These are phyloP conservation scores for Chondrus crispus DNA, from an alignment of 23 red algal species.

Conservation along the genomic window DNA sequence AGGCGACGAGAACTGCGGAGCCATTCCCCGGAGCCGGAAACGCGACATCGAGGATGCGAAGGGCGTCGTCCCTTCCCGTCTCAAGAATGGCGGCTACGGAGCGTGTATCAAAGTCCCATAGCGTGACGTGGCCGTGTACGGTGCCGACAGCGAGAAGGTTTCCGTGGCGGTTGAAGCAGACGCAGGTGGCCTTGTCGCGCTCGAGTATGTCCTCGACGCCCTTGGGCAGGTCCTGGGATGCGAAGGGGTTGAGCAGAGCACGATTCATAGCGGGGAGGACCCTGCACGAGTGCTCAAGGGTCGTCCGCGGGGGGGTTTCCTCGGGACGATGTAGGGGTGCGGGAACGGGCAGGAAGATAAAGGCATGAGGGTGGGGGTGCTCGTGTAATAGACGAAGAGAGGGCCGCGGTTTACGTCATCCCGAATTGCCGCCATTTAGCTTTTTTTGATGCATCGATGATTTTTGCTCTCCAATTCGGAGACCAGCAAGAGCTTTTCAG, in stretches of 20 bases:
- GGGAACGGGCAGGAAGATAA: no score
- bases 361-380: no score
- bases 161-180: constrained; percentile 83
- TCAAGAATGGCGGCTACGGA: constrained; percentile 27
- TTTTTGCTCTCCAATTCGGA: no score
- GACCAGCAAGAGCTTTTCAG: no score
- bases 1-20: constrained; percentile 26
- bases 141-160: constrained; percentile 85
- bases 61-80: neutral
- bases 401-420: no score
- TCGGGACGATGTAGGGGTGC: no score
- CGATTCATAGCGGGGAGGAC: constrained; percentile 62
- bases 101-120: constrained; percentile 88
- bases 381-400: no score
- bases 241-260: constrained; percentile 80
- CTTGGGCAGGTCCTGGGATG: constrained; percentile 50
- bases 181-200: constrained; percentile 52
- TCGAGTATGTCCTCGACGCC: constrained; percentile 61
- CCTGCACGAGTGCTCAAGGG: no score
- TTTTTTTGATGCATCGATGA: no score
- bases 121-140: constrained; percentile 37
- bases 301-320: no score
- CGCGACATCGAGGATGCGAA: neutral
- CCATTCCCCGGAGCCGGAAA: constrained; percentile 58
- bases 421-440: no score